A percentile compares a stretch with the other conserved stretches of the same genome.
Conservation (phyloP, 768 basidiomycete genomes). For the Mycena polygramma region DNA sequence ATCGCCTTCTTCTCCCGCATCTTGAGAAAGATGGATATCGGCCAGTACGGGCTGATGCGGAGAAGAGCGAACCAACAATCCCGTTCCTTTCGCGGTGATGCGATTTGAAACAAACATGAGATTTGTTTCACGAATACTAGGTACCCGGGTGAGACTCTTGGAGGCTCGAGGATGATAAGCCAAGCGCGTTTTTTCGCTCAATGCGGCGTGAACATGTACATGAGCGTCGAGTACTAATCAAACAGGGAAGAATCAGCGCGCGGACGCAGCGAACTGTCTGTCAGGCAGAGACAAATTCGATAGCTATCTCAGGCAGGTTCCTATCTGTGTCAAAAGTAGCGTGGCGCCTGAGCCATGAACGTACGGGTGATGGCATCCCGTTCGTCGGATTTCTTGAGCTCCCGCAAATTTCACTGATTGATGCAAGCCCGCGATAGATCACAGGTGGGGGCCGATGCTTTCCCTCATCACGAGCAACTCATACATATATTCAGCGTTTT, state of each 20-base stretch:
- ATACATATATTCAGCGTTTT: background rate
- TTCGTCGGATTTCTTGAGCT: too few relatives aligned
- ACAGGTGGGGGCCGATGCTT: background rate
- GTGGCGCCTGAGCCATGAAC: background rate
- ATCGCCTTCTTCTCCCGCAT: background rate
- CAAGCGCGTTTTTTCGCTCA: background rate
- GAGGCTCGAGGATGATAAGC: background rate
- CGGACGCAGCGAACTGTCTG: too few relatives aligned
- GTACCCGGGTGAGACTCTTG: background rate
- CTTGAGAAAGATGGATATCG: background rate
- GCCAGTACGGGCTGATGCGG: constrained; percentile 11
- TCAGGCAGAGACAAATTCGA: too few relatives aligned
- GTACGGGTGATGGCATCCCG: constrained; percentile 8
- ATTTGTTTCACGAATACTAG: background rate
- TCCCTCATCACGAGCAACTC: constrained; percentile 1
- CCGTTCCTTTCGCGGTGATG: constrained; percentile 11
- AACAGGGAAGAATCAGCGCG: too few relatives aligned
- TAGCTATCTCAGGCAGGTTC: too few relatives aligned
- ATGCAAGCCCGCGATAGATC: background rate
- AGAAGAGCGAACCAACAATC: background rate
- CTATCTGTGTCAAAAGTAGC: background rate
- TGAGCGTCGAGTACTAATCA: too few relatives aligned
- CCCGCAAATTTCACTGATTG: background rate
- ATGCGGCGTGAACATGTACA: background rate
- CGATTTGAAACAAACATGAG: background rate